Conservation (phyloP, 1,284 basidiomycete genomes). For the Apiotrichum laibachii region DNA sequence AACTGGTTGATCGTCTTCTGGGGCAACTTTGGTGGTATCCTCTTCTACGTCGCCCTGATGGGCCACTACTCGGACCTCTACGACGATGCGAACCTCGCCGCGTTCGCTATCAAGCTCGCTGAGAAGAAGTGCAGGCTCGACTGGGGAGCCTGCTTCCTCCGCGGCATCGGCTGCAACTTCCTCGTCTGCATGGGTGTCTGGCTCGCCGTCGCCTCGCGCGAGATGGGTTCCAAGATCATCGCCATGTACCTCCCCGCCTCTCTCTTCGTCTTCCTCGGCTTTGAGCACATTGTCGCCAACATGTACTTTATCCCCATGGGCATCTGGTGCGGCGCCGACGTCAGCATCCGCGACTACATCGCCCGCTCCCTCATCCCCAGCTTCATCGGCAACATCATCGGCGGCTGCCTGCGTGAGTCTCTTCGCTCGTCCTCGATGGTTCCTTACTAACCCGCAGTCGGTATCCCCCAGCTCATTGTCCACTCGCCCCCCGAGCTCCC, state of each 20-base stretch:
- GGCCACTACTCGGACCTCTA: constrained; percentile 26
- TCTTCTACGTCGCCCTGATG: constrained; percentile 39
- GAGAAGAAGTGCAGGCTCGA: constrained; percentile 23
- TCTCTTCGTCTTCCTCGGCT: constrained; percentile 41
- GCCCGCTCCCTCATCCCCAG: constrained; percentile 27
- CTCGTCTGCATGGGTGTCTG: constrained; percentile 26
- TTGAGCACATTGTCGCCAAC: constrained; percentile 42
- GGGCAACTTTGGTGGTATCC: constrained; percentile 44
- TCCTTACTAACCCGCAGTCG: constrained; percentile 5
- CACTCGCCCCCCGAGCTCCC: constrained; percentile 11
- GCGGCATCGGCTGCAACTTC: constrained; percentile 49
- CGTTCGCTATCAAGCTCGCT: constrained; percentile 18
- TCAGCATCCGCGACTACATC: constrained; percentile 17
- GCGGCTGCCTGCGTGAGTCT: constrained; percentile 7
- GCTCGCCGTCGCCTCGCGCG: constrained; percentile 25
- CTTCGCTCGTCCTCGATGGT: not conserved
- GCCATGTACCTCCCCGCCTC: constrained; percentile 45
- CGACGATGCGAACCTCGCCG: constrained; percentile 17
- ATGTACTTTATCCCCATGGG: too few relatives aligned
- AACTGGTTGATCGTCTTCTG: constrained; percentile 48
- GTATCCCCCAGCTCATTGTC: constrained; percentile 10
- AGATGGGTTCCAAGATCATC: constrained; percentile 43
- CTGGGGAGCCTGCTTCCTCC: constrained; percentile 35
- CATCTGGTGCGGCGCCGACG: constrained; percentile 17
- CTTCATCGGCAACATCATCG: constrained; percentile 28